Conservation (phyloP, 192 early-diverging fungal species). For the Coemansia sp. region DNA sequence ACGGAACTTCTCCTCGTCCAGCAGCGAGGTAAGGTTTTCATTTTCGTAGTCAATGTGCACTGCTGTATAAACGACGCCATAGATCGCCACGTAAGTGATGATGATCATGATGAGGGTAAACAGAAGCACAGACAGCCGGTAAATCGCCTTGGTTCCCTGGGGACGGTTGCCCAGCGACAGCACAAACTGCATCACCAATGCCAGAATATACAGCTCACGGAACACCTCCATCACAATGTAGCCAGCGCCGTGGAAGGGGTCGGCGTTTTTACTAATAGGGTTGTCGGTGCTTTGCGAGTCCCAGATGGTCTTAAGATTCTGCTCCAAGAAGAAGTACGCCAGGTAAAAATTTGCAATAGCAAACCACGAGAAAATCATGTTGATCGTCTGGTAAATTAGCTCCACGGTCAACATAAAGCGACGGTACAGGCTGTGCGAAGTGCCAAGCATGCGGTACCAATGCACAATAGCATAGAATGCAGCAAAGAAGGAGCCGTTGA, state of each 20-base stretch:
- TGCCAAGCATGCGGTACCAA: conserved; percentile 74
- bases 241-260: conserved; percentile 64
- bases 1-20: conserved; percentile 62
- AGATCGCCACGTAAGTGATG: conserved; percentile 73
- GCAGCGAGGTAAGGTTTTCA: conserved; percentile 39
- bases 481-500: conserved; percentile 94
- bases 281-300: conserved; percentile 26
- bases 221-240: conserved; percentile 63
- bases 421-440: conserved; percentile 69
- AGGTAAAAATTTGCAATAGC: conserved; percentile 87
- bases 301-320: conserved; percentile 48
- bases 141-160: conserved; percentile 82
- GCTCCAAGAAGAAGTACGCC: conserved; percentile 80
- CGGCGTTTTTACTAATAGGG: conserved; percentile 46
- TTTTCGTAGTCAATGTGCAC: conserved; percentile 47
- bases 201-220: conserved; percentile 73
- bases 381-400: conserved; percentile 78
- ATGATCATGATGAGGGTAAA: conserved; percentile 87
- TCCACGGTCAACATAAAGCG: conserved; percentile 74
- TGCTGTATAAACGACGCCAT: conserved; percentile 57
- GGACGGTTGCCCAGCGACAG: conserved; percentile 93
- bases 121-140: conserved; percentile 69
- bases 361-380: conserved; percentile 89
- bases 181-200: conserved; percentile 81
- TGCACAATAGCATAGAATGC: conserved; percentile 80